Evolutionary conservation across 2,329 filamentous ascomycete species (phyloP), one percentile per base, ranked within the genome.

Genomic region (Kalmusia sp.): DNA sequence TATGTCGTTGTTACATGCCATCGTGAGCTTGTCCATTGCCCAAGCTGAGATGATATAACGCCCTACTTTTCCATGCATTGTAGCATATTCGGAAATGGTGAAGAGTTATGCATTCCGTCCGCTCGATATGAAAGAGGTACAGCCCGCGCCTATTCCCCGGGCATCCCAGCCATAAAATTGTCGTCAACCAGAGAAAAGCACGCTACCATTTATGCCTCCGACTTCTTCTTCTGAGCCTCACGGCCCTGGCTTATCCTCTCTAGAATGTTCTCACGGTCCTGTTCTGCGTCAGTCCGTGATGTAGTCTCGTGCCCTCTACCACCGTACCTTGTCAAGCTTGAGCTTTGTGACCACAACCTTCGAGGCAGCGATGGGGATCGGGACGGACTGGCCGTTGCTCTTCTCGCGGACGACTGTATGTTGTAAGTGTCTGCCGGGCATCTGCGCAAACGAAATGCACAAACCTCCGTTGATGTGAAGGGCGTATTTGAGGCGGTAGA

Each of bases 341-440:
- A 98, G 87, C 88, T 97, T 97, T 84, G 89, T 96, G 85, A 99
- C 90, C 84, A 96, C 89, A 70, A 96, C 92, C 82, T 98, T 98
- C 82, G 90, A 96, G 75, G 95, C 89, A 82, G 93, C 90, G 81
- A 99, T 88, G 80, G 92, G 92, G 77, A 98, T 85, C 63, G 93
- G 93, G 52, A 98, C 93, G 78, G 87, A 90, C 85, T 97, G 93
- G 82, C 95, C 93, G 79, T 92, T 95, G 79, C 87, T 90, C 90
- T 99, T 99, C 82, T 99, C 95, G 78, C 93, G 92, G 80, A 88
- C 88, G 78, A 99, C 89, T 73, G 58, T 52, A 35, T 4, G 27
- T 51, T 52, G 55, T 73, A 61, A 73, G 68, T 58, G 47, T 38
- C 21, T 35, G 21, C 41, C 27, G 28, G 47, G 47, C 31, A 48